Percentiles rank a stretch among this genome's conserved stretches.
Conservation (phyloP, 768 basidiomycete genomes). For the Termitomyces sp. region DNA sequence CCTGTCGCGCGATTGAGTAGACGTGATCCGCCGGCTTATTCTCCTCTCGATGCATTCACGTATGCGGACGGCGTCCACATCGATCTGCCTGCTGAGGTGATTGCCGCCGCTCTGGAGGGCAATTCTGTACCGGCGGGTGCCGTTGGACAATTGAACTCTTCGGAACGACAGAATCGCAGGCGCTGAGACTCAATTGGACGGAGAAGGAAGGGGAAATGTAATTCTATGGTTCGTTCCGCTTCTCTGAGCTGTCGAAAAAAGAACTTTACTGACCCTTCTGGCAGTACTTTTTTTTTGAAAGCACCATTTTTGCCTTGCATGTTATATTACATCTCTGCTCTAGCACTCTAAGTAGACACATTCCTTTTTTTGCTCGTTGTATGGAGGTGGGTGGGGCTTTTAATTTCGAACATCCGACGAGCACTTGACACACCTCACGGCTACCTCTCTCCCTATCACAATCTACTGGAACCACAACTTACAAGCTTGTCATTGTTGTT, state of each 20-base stretch:
- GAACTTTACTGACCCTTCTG: slow-evolving; percentile 5
- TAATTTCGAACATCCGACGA: slow-evolving; percentile 8
- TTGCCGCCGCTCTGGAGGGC: slow-evolving; percentile 84
- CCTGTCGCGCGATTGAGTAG: slow-evolving; percentile 35
- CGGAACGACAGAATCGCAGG: slow-evolving; percentile 55
- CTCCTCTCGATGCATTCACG: slow-evolving; percentile 79
- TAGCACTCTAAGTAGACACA: slow-evolving; percentile 10
- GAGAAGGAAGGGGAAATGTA: slow-evolving; percentile 1
- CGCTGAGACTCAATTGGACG: slow-evolving; percentile 23
- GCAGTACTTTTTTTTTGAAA: slow-evolving; percentile 10
- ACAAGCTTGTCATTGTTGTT: neutral
- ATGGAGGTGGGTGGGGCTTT: slow-evolving; percentile 6
- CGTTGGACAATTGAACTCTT: slow-evolving; percentile 44
- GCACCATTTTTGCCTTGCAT: slow-evolving; percentile 6
- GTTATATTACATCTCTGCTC: slow-evolving; percentile 13
- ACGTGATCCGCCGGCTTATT: slow-evolving; percentile 81
- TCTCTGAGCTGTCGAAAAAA: neutral
- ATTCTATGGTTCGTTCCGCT: slow-evolving; percentile 18
- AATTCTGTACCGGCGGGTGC: slow-evolving; percentile 54
- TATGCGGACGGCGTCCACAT: slow-evolving; percentile 90
- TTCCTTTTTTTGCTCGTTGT: slow-evolving; percentile 6
- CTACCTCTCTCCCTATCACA: neutral
- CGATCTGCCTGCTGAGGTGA: slow-evolving; percentile 89
- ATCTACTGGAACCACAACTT: slow-evolving; percentile 12
- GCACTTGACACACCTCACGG: neutral